Evolutionary conservation across 2,329 filamentous ascomycete species (phyloP).

Genomic region (Apiospora rasikravindrae): DNA sequence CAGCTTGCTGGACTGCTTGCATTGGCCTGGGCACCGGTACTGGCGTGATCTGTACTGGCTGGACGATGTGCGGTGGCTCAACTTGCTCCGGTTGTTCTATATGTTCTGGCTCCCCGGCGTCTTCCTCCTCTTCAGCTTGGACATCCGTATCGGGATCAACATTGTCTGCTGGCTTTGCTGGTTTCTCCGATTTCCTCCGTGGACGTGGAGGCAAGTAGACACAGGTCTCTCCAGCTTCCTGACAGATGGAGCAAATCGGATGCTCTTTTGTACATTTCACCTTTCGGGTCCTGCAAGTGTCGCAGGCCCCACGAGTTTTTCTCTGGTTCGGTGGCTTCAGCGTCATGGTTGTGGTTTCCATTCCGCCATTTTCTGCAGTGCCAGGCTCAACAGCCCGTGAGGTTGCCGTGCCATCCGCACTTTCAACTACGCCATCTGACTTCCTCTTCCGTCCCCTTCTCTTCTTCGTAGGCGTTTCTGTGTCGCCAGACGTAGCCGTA

Average conservation of each 20-base stretch:
- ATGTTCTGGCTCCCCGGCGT: background rate
- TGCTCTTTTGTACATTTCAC: constrained; percentile 42
- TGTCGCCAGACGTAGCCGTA: constrained; percentile 26
- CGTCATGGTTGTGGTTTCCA: constrained; percentile 35
- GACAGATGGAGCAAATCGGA: constrained; percentile 40
- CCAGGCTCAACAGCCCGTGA: constrained; percentile 34
- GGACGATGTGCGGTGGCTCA: background rate
- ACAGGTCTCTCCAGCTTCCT: constrained; percentile 32
- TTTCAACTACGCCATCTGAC: constrained; percentile 24
- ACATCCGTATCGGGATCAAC: constrained; percentile 30
- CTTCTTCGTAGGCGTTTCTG: constrained; percentile 34
- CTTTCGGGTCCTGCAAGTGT: constrained; percentile 39
- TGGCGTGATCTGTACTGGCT: constrained; percentile 12
- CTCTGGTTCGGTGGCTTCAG: constrained; percentile 30
- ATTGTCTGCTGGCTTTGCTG: constrained; percentile 29
- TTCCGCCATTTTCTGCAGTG: constrained; percentile 31
- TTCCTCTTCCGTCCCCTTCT: constrained; percentile 36
- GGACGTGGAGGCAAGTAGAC: constrained; percentile 37
- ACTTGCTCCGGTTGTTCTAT: background rate
- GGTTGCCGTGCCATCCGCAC: constrained; percentile 29
- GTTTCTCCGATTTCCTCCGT: constrained; percentile 34
- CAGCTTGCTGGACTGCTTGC: background rate
- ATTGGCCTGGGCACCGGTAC: constrained; percentile 3
- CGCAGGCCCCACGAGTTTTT: constrained; percentile 41
- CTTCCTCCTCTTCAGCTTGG: constrained; percentile 21